Evolutionary conservation across 371 early-diverging fungal species (phyloP).

Genomic region (Fennellomyces sp.): DNA sequence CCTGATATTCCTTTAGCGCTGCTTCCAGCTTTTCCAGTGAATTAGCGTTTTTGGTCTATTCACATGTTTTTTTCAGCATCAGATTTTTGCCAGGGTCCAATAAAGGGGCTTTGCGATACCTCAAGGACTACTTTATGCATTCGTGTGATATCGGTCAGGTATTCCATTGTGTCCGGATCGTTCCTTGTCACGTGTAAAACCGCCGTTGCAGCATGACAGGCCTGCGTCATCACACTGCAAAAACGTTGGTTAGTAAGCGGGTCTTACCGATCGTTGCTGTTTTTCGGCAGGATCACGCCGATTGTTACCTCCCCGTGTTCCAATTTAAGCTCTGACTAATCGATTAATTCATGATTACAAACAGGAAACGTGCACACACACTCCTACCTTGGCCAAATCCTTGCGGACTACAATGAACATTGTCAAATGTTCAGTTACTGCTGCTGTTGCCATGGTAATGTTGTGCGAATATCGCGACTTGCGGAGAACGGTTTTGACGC

Average conservation of each 20-base stretch:
- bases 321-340: conserved; percentile 63
- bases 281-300: too few species aligned
- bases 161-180: conserved; percentile 61
- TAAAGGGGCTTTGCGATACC: too few species aligned
- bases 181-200: conserved; percentile 66
- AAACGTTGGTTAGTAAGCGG: background rate
- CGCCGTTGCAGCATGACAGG: conserved; percentile 84
- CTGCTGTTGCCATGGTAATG: conserved; percentile 1
- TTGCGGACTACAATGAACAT: conserved; percentile 87
- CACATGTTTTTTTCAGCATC: too few species aligned
- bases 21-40: conserved; percentile 64
- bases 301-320: conserved; percentile 77
- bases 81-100: too few species aligned
- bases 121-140: conserved; percentile 87
- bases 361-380: background rate
- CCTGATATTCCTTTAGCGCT: conserved; percentile 51
- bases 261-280: too few species aligned
- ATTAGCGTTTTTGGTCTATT: conserved; percentile 71
- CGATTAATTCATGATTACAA: background rate
- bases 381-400: conserved; percentile 75
- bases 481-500: too few species aligned
- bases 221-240: conserved; percentile 80
- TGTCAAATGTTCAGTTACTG: conserved; percentile 29
- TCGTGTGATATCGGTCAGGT: conserved; percentile 60
- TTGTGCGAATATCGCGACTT: too few species aligned